Conservation (phyloP, 257 asterid genomes). For the Solanum dulcamara region DNA sequence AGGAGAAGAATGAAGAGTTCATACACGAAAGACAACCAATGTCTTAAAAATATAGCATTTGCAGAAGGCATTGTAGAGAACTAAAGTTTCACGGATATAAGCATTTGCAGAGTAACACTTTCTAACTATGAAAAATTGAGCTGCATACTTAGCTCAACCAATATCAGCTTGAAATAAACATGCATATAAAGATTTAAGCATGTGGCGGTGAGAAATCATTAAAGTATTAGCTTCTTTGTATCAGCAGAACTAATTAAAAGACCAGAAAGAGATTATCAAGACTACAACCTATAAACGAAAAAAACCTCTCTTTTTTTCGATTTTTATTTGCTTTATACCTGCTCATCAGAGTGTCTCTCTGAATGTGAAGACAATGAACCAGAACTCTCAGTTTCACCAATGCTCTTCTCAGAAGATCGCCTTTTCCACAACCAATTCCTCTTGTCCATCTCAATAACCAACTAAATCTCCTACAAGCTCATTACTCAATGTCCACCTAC, state of each 20-base stretch:
- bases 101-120: not conserved
- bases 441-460: slow-evolving; percentile 35
- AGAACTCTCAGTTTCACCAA: slow-evolving; percentile 61
- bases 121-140: not conserved
- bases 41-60: not conserved
- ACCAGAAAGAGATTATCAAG: not conserved
- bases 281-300: not conserved
- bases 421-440: slow-evolving; percentile 75
- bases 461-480: slow-evolving; percentile 1
- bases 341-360: slow-evolving; percentile 56
- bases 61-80: not conserved
- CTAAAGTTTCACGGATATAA: not conserved
- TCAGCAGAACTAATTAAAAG: not conserved
- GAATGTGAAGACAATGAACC: slow-evolving; percentile 53
- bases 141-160: not conserved
- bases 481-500: slow-evolving; percentile 10
- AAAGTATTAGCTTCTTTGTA: not conserved
- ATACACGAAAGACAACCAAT: not conserved
- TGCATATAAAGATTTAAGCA: not conserved
- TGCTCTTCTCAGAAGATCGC: slow-evolving; percentile 46
- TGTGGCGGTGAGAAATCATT: not conserved
- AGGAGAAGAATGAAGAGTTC: not conserved
- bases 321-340: slow-evolving; percentile 14
- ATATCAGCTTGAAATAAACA: not conserved
- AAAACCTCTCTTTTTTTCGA: no score